These are phyloP conservation scores for Podospora pseudopauciseta DNA, from an alignment of 495 filamentous ascomycete genomes.

Conservation along the genomic window DNA sequence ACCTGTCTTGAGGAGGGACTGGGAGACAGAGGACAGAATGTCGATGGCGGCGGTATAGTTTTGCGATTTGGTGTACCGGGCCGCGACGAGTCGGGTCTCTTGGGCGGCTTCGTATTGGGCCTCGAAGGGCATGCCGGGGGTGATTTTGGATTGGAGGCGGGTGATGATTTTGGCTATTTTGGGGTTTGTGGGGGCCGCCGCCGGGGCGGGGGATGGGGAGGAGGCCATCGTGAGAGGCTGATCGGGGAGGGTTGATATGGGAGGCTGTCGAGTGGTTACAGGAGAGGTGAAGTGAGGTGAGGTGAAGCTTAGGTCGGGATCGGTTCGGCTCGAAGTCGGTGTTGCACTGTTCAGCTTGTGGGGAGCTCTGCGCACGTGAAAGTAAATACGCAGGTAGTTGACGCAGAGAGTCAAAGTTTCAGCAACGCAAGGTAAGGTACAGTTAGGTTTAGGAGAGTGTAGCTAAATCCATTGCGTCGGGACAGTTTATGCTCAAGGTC, in stretches of 20 bases:
- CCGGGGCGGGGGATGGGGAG: constrained; percentile 11
- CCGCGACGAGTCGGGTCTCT: constrained; percentile 89
- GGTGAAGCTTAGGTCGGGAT: neutral
- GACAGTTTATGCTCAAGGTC: neutral
- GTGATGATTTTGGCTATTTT: constrained; percentile 52
- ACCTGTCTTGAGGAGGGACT: constrained; percentile 78
- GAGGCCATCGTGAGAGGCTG: neutral
- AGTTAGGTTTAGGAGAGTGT: neutral
- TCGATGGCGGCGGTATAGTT: constrained; percentile 84
- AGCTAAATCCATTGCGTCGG: neutral
- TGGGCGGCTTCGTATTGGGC: constrained; percentile 88
- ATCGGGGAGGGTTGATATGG: neutral
- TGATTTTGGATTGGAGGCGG: constrained; percentile 64
- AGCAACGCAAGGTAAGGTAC: neutral
- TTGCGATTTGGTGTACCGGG: constrained; percentile 79
- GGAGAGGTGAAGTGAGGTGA: neutral
- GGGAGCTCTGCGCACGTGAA: neutral
- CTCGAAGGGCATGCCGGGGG: constrained; percentile 70
- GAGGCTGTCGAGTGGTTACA: neutral
- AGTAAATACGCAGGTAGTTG: neutral
- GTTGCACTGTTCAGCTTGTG: neutral
- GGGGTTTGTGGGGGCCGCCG: neutral
- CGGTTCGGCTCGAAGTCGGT: neutral
- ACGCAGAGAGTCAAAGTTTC: no score
- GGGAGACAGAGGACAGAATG: constrained; percentile 78